A percentile compares a stretch with the other conserved stretches of the same genome.
Conservation (phyloP, 2,329 filamentous ascomycete species). For the Curvularia verruculosa region DNA sequence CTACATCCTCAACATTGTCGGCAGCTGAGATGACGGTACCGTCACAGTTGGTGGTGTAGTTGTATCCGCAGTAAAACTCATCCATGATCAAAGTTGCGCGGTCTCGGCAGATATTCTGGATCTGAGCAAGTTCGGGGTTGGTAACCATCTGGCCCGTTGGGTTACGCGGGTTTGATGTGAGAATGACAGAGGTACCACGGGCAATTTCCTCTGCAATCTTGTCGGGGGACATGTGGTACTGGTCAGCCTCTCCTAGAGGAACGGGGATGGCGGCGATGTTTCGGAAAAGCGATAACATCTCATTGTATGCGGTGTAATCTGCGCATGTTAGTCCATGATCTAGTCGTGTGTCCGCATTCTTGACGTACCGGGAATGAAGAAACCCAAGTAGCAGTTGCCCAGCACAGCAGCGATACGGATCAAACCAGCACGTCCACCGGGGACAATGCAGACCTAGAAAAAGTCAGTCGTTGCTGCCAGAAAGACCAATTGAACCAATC, state of each 20-base stretch:
- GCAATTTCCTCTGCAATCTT: constrained; percentile 92
- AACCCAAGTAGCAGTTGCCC: constrained; percentile 88
- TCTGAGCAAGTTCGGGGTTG: constrained; percentile 84
- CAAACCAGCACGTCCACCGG: constrained; percentile 87
- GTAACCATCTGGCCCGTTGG: constrained; percentile 87
- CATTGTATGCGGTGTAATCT: constrained; percentile 94
- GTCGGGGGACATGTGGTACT: constrained; percentile 90
- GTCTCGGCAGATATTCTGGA: constrained; percentile 90
- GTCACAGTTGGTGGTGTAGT: constrained; percentile 92
- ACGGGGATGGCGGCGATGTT: constrained; percentile 62
- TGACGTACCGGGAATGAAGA: constrained; percentile 73
- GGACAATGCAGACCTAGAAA: constrained; percentile 67
- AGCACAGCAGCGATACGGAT: constrained; percentile 94
- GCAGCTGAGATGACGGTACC: constrained; percentile 87
- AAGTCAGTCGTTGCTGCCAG: constrained; percentile 62
- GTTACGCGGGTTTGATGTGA: constrained; percentile 95
- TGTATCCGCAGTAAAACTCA: constrained; percentile 73
- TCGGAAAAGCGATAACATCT: constrained; percentile 94
- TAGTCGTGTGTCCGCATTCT: too few species aligned
- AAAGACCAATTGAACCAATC: background rate
- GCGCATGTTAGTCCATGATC: constrained; percentile 23
- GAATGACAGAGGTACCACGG: constrained; percentile 76
- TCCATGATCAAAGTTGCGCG: constrained; percentile 92
- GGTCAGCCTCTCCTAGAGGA: constrained; percentile 81
- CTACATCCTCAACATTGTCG: constrained; percentile 86